Evolutionary conservation across 1,284 basidiomycete genomes (phyloP).

Genomic region (Schizophyllum amplum): DNA sequence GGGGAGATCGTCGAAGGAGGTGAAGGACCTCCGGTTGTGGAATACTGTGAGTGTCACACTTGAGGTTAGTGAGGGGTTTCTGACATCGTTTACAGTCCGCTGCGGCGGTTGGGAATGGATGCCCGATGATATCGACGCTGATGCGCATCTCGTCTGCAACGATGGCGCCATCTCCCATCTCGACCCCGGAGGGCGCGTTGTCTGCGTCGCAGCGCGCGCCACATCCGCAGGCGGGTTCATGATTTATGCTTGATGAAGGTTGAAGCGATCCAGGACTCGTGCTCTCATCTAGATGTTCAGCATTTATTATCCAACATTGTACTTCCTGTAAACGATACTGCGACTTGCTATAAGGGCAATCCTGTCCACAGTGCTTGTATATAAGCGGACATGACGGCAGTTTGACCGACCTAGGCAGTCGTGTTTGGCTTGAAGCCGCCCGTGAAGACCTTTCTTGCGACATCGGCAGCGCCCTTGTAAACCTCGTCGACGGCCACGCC

Average conservation of each 20-base stretch:
- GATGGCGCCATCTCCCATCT: constrained; percentile 66
- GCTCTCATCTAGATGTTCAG: not conserved
- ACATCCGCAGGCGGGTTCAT: not conserved
- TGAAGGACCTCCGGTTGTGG: constrained; percentile 55
- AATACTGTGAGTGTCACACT: constrained; percentile 46
- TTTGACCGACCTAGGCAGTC: not conserved
- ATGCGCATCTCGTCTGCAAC: constrained; percentile 61
- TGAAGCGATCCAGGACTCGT: not conserved
- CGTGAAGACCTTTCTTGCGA: constrained; percentile 40
- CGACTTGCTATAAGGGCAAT: not conserved
- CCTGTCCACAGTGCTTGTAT: too few relatives aligned
- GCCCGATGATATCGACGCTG: constrained; percentile 52
- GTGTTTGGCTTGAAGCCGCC: constrained; percentile 2
- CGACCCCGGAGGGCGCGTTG: constrained; percentile 35
- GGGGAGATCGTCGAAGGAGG: constrained; percentile 36
- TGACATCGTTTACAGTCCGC: constrained; percentile 28
- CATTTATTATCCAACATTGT: not conserved
- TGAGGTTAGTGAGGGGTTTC: too few relatives aligned
- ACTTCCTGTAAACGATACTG: not conserved
- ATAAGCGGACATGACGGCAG: too few relatives aligned
- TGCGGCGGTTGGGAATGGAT: constrained; percentile 81
- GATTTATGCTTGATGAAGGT: not conserved
- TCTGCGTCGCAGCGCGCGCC: not conserved
- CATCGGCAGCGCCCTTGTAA: constrained; percentile 49
- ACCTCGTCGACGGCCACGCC: constrained; percentile 70